Base-by-base conservation (phyloP, 2,329 filamentous ascomycete genomes). In the Purpureocillium lavendulum region DNA sequence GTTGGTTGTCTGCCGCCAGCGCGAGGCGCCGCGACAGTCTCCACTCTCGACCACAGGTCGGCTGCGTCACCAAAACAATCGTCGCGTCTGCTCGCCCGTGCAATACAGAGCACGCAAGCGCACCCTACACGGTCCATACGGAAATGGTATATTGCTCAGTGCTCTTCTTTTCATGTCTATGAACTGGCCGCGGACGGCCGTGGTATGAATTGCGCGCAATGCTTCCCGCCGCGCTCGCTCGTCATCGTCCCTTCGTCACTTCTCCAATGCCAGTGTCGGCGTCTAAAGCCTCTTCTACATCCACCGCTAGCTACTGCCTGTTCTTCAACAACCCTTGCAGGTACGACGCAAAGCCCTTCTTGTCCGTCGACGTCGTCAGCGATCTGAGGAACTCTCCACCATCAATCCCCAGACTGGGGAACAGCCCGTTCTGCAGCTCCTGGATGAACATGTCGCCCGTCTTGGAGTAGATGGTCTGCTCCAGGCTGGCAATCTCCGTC, bases 381-480 rank as follows among this genome's bases (percentile, higher is more conserved):
- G 65, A 67, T 45, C 70, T 66, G 45, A 83, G 56, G 50, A 80
- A 82, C 40, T 76, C 75, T 16, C 66, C 66, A 8, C 75, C 77
- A 40, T 78, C 73, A 17, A 82, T 71, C 1, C 82, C 82, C 48
- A 87, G 67, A 34, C 67, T 71, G 1, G 77, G 71, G 49, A 89
- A 77, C 41, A 88, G 73, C 2, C 69, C 67, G 13, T 69, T 66
- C 49, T 79, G 77, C 35, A 90, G 61, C 52, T 84, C 75, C 44
- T 76, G 73, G 17, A 90, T 73, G 58, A 95, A 97, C 40, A 78
- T 73, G 38, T 84, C 77, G 18, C 92, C 92, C 11, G 87, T 90
- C 67, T 97, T 97, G 49, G 77, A 73, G 57, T 96, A 90, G 45
- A 98, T 92, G 29, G 77, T 82, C 62, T 92, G 87, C 62, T 98